These are phyloP conservation scores for Stemphylium vesicarium DNA, from an alignment of 2,329 filamentous ascomycete species.

Conservation along the genomic window DNA sequence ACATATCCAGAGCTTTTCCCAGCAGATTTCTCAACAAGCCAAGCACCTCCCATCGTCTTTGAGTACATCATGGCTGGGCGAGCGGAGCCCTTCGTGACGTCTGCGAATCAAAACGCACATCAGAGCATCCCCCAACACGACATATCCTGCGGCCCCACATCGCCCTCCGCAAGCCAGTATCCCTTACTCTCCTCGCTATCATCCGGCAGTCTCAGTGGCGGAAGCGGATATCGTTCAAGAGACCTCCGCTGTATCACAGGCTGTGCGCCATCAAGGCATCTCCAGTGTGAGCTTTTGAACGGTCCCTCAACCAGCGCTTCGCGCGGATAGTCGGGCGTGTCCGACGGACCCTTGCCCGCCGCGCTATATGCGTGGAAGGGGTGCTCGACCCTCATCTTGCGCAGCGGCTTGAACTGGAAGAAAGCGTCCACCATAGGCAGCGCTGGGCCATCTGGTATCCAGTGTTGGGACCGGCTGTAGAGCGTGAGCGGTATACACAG, in stretches of 20 bases:
- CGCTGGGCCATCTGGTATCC: conserved; percentile 1
- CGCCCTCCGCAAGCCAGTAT: conserved; percentile 11
- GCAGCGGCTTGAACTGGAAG: conserved; percentile 4
- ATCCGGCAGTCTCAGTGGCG: conserved; percentile 8
- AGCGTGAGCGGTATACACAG: conserved; percentile 2
- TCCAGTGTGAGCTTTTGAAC: conserved; percentile 1
- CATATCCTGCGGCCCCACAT: background rate
- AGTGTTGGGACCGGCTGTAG: background rate
- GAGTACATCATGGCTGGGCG: too few species aligned
- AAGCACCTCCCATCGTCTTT: too few species aligned
- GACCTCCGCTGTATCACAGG: conserved; percentile 4
- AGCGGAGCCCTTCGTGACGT: too few species aligned
- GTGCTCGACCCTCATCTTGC: conserved; percentile 12
- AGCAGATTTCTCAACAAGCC: too few species aligned
- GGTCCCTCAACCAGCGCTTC: background rate
- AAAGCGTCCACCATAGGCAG: conserved; percentile 10
- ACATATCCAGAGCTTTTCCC: too few species aligned
- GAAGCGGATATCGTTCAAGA: conserved; percentile 10
- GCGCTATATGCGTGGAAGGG: background rate
- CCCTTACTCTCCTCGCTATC: conserved; percentile 9
- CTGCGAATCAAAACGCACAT: too few species aligned
- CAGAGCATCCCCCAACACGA: too few species aligned
- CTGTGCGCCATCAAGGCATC: conserved; percentile 7
- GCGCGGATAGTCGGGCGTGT: background rate
- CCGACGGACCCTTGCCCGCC: background rate